Conservation (phyloP, 176 grass and related monocot genomes). For the Elaeis guineensis region DNA sequence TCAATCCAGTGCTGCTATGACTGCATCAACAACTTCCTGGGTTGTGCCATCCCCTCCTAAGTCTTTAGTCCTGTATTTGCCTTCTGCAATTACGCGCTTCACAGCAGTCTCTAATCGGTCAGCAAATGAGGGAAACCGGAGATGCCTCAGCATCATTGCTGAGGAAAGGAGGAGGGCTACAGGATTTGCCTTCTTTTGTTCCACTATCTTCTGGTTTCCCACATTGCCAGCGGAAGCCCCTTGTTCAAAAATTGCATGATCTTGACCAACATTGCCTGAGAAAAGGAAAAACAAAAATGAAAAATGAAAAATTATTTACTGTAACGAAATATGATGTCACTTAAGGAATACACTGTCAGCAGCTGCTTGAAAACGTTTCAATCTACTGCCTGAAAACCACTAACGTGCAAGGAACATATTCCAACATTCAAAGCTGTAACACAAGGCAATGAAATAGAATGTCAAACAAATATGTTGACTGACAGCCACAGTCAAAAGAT, state of each 20-base stretch:
- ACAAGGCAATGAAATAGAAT: too few species aligned
- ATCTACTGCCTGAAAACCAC: too few species aligned
- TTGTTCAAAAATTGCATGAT: slow-evolving; percentile 13
- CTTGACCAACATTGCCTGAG: slow-evolving; percentile 6
- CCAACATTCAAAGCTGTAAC: too few species aligned
- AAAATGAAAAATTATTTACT: neutral
- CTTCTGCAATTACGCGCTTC: neutral
- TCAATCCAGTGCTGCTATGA: slow-evolving; percentile 3
- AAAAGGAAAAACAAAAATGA: neutral
- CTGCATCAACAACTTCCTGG: slow-evolving; percentile 9
- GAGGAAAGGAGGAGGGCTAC: slow-evolving; percentile 6
- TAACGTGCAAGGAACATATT: too few species aligned
- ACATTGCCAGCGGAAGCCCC: slow-evolving; percentile 9
- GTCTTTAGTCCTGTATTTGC: slow-evolving; percentile 15
- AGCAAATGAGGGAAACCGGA: slow-evolving; percentile 4
- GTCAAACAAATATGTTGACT: too few species aligned
- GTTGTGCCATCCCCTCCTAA: slow-evolving; percentile 2
- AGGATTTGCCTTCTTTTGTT: slow-evolving; percentile 6
- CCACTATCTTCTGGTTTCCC: slow-evolving; percentile 5
- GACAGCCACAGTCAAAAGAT: too few species aligned
- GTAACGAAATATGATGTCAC: too few species aligned
- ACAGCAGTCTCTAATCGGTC: slow-evolving; percentile 7
- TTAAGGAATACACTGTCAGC: too few species aligned
- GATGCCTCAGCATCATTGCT: slow-evolving; percentile 11
- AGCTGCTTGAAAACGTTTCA: too few species aligned